Evolutionary conservation across 805 yeast species (phyloP).

Genomic region (Saccharomycopsis fermentans): DNA sequence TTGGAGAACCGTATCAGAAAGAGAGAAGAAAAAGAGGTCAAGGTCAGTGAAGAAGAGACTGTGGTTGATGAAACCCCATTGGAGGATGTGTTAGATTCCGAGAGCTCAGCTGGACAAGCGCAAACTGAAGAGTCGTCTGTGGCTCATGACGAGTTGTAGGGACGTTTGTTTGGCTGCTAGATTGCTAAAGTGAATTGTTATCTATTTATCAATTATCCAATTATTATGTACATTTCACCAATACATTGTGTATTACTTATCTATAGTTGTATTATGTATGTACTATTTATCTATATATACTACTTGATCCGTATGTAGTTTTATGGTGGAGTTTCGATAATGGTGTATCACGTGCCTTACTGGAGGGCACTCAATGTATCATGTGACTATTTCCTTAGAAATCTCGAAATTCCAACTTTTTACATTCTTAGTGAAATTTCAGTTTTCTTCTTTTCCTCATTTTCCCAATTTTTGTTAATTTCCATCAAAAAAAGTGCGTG

Average conservation of each 20-base stretch:
- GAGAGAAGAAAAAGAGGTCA: conserved; percentile 12
- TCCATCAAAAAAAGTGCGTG: background rate
- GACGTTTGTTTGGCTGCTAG: no score
- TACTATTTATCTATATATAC: no score
- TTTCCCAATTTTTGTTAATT: background rate
- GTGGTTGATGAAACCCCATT: background rate
- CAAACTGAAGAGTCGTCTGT: background rate
- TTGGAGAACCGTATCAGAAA: conserved; percentile 16
- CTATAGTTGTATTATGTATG: no score
- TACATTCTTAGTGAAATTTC: no score
- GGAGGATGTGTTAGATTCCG: background rate
- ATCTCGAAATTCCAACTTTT: no score
- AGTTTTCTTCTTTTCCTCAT: background rate
- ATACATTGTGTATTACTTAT: no score
- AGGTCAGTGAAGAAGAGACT: background rate
- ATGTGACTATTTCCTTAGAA: background rate
- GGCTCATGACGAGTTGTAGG: background rate
- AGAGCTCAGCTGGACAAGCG: background rate
- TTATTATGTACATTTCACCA: no score
- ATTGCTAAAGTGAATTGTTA: no score
- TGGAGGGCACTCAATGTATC: background rate
- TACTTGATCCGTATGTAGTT: no score
- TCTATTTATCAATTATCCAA: no score
- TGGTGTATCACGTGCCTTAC: background rate
- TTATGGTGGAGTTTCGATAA: no score